Percentiles rank a stretch among this genome's conserved stretches.
Evolutionary conservation across 106 monocot species (phyloP).

Genomic region (Chionographis japonica): DNA sequence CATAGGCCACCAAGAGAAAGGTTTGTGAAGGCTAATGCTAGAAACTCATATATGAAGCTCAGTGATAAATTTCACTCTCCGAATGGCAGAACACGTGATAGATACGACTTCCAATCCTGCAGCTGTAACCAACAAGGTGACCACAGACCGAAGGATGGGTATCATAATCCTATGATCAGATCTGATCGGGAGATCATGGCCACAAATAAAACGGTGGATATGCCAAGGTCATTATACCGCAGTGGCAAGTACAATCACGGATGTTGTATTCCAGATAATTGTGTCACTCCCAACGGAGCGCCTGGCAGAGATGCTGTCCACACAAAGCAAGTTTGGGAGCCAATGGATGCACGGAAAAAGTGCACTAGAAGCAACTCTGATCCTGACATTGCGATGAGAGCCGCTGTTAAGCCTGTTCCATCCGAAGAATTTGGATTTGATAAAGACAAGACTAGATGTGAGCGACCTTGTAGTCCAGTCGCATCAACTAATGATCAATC

Average conservation of each 20-base stretch:
- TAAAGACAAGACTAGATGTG: slow-evolving; percentile 9
- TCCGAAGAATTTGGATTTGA: slow-evolving; percentile 7
- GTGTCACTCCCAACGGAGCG: slow-evolving; percentile 22
- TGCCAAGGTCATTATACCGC: slow-evolving; percentile 15
- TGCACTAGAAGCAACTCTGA: slow-evolving; percentile 21
- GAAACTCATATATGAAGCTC: slow-evolving; percentile 30
- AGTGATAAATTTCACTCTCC: slow-evolving; percentile 35
- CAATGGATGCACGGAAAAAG: slow-evolving; percentile 44
- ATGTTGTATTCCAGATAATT: slow-evolving; percentile 19
- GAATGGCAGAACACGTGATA: slow-evolving; percentile 35
- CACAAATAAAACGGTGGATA: slow-evolving; percentile 25
- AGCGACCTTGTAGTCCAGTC: slow-evolving; percentile 3
- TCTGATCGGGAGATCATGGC: slow-evolving; percentile 32
- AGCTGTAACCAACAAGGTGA: slow-evolving; percentile 29
- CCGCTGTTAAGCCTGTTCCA: slow-evolving; percentile 8
- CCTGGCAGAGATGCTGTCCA: slow-evolving; percentile 19
- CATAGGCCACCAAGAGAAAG: slow-evolving; percentile 40
- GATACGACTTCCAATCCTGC: slow-evolving; percentile 38
- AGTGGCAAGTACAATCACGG: slow-evolving; percentile 22
- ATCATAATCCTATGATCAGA: slow-evolving; percentile 12
- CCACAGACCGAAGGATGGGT: slow-evolving; percentile 23
- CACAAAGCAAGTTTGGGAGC: slow-evolving; percentile 68
- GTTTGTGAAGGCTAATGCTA: slow-evolving; percentile 21
- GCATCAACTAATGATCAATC: not conserved
- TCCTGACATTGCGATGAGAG: slow-evolving; percentile 8